phyloP scores from a whole-genome alignment of 495 filamentous ascomycete species.

The Aspergillus sparsus region DNA sequence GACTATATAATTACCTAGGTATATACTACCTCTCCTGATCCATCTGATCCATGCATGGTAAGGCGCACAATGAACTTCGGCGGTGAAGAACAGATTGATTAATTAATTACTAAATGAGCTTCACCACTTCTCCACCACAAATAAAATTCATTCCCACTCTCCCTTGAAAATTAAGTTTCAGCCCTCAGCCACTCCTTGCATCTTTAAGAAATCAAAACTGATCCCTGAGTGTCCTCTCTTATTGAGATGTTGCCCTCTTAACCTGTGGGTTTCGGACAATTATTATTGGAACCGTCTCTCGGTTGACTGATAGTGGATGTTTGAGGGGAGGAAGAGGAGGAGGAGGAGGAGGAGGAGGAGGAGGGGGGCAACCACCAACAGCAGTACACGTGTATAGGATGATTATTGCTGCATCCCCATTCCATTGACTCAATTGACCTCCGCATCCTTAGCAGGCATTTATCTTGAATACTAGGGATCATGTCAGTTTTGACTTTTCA shows the following conservation, averaged over 20 bases:
- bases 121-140: slow-evolving; percentile 15
- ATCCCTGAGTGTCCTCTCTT: slow-evolving; percentile 1
- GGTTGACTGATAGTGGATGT: background rate
- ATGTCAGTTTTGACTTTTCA: no score
- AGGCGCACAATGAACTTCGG: background rate
- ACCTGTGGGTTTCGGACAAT: background rate
- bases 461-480: no score
- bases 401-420: background rate
- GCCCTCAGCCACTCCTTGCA: slow-evolving; percentile 14
- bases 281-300: background rate
- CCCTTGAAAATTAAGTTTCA: slow-evolving; percentile 5
- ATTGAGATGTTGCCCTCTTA: background rate
- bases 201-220: background rate
- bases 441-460: no score
- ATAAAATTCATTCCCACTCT: background rate
- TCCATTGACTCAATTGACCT: background rate
- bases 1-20: no score
- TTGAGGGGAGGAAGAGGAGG: no score
- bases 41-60: no score
- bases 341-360: no score
- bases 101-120: no score
- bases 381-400: slow-evolving; percentile 20
- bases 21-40: no score
- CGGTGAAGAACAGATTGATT: background rate
- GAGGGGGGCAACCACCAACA: slow-evolving; percentile 14